A percentile compares a stretch with the other conserved stretches of the same genome.
Conservation (phyloP, 345 rosid species). For the Luvunga scandens region DNA sequence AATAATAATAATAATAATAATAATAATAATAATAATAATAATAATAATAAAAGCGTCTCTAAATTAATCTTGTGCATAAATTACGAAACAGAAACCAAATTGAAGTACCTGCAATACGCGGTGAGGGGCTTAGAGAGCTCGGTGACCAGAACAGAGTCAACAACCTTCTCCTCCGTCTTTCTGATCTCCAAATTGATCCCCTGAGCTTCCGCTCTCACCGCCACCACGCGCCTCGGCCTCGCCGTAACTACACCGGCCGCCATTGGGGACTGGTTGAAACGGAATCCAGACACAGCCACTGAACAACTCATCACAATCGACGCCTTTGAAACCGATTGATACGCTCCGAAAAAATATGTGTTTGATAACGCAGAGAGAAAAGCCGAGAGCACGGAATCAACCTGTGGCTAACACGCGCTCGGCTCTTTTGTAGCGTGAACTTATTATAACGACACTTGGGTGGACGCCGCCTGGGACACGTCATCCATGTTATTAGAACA, state of each 20-base stretch:
- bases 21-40: too few relatives aligned
- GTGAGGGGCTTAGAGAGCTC: conserved; percentile 84
- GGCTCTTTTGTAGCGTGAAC: background rate
- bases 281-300: conserved; percentile 19
- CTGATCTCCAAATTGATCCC: conserved; percentile 74
- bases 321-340: conserved; percentile 28
- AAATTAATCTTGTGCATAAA: too few relatives aligned
- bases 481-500: background rate
- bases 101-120: conserved; percentile 73
- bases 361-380: background rate
- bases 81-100: too few relatives aligned
- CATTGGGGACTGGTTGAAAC: conserved; percentile 25
- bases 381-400: background rate
- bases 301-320: conserved; percentile 15
- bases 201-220: conserved; percentile 67
- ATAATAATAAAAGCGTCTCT: too few relatives aligned
- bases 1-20: too few relatives aligned
- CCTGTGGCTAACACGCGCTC: conserved; percentile 60
- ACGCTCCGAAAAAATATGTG: background rate
- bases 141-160: conserved; percentile 64
- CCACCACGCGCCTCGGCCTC: conserved; percentile 35
- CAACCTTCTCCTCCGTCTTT: conserved; percentile 86
- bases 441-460: background rate
- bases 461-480: conserved; percentile 15
- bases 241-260: conserved; percentile 13